phyloP scores from a whole-genome alignment of 2,329 filamentous ascomycete genomes.

The Pestalotiopsis sp. region DNA sequence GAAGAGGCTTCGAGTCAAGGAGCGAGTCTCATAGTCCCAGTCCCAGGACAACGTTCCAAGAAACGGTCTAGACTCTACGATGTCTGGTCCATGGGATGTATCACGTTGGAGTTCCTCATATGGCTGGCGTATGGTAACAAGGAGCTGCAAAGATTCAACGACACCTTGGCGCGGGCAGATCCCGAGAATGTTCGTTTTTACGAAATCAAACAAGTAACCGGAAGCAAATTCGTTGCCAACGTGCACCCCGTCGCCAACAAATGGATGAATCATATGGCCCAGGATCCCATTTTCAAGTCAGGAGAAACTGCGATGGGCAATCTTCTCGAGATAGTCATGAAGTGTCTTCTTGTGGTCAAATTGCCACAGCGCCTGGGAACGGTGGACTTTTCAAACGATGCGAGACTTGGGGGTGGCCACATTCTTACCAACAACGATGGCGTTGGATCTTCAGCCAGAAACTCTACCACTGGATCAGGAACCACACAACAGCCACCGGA shows the following conservation, averaged over 20 bases:
- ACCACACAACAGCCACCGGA: too few relatives aligned
- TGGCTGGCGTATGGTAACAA: constrained; percentile 14
- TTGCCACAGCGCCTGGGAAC: background rate
- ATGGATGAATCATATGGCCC: background rate
- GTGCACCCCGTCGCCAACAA: background rate
- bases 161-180: background rate
- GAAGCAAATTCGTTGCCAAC: too few relatives aligned
- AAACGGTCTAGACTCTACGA: constrained; percentile 16
- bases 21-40: background rate
- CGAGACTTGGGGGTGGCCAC: too few relatives aligned
- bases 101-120: constrained; percentile 15
- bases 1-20: background rate
- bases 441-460: background rate
- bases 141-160: background rate
- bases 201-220: background rate
- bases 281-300: background rate
- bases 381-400: background rate
- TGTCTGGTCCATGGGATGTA: constrained; percentile 18
- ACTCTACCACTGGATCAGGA: background rate
- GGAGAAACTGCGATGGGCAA: background rate
- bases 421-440: background rate
- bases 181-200: background rate
- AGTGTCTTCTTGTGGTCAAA: background rate
- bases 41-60: background rate
- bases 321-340: background rate